Conservation (phyloP, 805 yeast genomes). For the Jamesozyma lodderae region DNA sequence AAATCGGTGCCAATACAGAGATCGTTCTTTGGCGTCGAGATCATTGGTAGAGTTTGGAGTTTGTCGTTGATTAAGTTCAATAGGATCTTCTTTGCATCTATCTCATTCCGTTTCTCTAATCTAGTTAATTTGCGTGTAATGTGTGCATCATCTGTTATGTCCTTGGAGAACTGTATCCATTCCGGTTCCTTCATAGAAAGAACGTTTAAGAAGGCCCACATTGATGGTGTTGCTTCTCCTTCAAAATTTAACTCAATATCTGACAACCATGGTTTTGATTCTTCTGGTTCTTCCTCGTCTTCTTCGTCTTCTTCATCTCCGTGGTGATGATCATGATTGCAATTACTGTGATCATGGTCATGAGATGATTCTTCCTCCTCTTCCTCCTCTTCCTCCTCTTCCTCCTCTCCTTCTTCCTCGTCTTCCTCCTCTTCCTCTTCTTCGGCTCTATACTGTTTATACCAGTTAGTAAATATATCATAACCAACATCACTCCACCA, state of each 20-base stretch:
- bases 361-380: conserved; percentile 12
- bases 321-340: conserved; percentile 14
- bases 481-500: conserved; percentile 23
- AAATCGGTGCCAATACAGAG: not conserved
- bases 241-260: conserved; percentile 33
- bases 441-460: conserved; percentile 8
- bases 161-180: conserved; percentile 17
- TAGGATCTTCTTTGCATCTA: not conserved
- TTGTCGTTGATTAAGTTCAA: not conserved
- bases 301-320: conserved; percentile 11
- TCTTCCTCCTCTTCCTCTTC: conserved; percentile 12
- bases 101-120: conserved; percentile 1
- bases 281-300: conserved; percentile 5
- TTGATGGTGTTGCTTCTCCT: conserved; percentile 40
- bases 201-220: conserved; percentile 36
- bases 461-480: conserved; percentile 13
- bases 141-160: not conserved
- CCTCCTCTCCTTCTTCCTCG: conserved; percentile 16
- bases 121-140: not conserved
- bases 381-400: conserved; percentile 10
- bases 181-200: conserved; percentile 26
- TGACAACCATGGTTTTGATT: conserved; percentile 31
- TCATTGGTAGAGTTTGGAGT: not conserved
- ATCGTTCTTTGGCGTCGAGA: not conserved
- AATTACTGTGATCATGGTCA: conserved; percentile 14